A percentile compares a stretch with the other conserved stretches of the same genome.
phyloP scores from a whole-genome alignment of 352 stramenopile species.

The Peronospora belbahrii region DNA sequence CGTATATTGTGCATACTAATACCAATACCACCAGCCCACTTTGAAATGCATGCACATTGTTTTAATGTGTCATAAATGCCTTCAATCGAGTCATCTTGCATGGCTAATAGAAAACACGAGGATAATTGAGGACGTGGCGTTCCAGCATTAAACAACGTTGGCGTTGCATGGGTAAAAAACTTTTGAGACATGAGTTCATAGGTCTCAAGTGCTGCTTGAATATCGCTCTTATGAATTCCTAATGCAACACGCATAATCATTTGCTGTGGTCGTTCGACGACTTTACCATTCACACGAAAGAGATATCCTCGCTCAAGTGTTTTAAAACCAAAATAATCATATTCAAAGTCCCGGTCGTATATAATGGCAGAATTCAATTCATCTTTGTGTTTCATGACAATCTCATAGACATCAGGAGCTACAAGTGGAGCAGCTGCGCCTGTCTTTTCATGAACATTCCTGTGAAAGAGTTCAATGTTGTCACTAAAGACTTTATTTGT shows the following conservation, averaged over 20 bases:
- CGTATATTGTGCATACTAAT: constrained; percentile 98
- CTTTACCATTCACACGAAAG: constrained; percentile 91
- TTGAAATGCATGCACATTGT: constrained; percentile 97
- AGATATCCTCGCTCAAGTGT: constrained; percentile 97
- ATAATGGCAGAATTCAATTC: constrained; percentile 94
- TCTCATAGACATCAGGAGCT: constrained; percentile 91
- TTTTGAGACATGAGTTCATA: constrained; percentile 96
- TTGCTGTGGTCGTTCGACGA: constrained; percentile 97
- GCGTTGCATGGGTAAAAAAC: constrained; percentile 98
- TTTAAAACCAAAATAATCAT: constrained; percentile 99
- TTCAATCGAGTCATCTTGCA: constrained; percentile 99
- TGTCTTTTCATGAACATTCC: constrained; percentile 96
- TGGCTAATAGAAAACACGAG: constrained; percentile 96
- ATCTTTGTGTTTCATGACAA: constrained; percentile 94
- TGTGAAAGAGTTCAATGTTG: constrained; percentile 90
- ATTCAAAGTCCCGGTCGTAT: constrained; percentile 98
- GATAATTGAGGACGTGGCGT: constrained; percentile 97
- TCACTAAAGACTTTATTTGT: constrained; percentile 94
- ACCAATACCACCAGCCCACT: constrained; percentile 98
- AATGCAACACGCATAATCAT: constrained; percentile 98
- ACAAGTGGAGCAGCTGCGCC: constrained; percentile 89
- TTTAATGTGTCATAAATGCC: constrained; percentile 99
- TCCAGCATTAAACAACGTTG: constrained; percentile 99
- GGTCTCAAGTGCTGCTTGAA: constrained; percentile 91
- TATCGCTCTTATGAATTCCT: constrained; percentile 96